Evolutionary conservation across 306 rosid genomes (phyloP).

Genomic region (Macrotyloma uniflorum): DNA sequence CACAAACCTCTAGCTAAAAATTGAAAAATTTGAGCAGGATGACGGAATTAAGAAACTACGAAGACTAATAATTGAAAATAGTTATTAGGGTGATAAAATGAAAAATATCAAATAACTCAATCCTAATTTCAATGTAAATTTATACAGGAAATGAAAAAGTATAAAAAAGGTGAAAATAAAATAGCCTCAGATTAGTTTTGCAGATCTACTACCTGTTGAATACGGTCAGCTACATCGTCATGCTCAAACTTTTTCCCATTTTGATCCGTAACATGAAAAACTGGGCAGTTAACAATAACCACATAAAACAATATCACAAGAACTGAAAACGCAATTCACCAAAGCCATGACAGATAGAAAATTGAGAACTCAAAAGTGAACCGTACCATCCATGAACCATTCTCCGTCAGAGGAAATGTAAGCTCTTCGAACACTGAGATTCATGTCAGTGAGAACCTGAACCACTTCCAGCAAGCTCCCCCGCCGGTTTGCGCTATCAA

Average conservation of each 20-base stretch:
- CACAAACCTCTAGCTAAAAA: conserved; percentile 1
- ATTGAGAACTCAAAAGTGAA: conserved; percentile 22
- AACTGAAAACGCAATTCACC: not conserved
- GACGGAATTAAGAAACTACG: conserved; percentile 26
- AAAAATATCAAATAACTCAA: not conserved
- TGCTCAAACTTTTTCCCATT: conserved; percentile 74
- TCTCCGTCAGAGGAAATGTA: conserved; percentile 97
- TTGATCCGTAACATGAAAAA: conserved; percentile 89
- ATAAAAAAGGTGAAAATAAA: not conserved
- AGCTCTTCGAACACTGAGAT: conserved; percentile 80
- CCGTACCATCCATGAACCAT: conserved; percentile 98
- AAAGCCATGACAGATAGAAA: not conserved
- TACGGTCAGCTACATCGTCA: conserved; percentile 79
- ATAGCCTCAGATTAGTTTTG: conserved; percentile 7
- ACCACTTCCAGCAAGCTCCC: conserved; percentile 93
- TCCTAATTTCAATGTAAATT: conserved; percentile 20
- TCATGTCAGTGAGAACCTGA: conserved; percentile 91
- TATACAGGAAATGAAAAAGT: not conserved
- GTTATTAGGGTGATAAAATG: not conserved
- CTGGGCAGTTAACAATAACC: conserved; percentile 41
- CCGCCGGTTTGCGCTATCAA: conserved; percentile 90
- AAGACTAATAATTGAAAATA: not conserved
- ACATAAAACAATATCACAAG: conserved; percentile 1
- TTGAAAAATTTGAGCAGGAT: conserved; percentile 19
- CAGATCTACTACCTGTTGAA: conserved; percentile 86